Base-by-base conservation (phyloP, 371 early-diverging fungal genomes). In the Syncephalastrum contaminatum region DNA sequence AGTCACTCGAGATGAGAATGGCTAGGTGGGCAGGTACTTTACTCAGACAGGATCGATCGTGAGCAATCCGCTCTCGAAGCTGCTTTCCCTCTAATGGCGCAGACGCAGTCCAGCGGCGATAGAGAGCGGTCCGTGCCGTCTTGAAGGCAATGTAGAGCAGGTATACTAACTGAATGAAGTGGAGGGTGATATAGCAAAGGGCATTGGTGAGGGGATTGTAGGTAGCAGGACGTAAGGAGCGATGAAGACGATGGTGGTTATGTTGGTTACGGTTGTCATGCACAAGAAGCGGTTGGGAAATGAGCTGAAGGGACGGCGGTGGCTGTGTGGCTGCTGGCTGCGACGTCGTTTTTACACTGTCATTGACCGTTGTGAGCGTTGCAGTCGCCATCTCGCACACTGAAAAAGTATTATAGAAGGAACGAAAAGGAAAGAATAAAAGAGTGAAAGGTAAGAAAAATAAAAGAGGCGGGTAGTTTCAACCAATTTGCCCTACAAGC, bases 11-110 rank as follows among this genome's bases (percentile, higher is more conserved):
- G 12, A 79, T 48, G 56, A 51, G 48, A 21, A 79, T 54, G 18
- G 72, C 57, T 7, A 79, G 53, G 51, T 79, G 79, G 2, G 55
- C 49, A 43, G 79, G 79, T 45, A 79, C 67, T 52, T 79, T 79
- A 43, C 68, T 73, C 22, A 79, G 61, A 25, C 53, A 68, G 8
- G 47, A 19, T 47, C 61, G 68, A 42, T 75, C 79, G n/a, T 46
- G 25, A 13, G 56, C 51, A 36, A 73, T 70, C 6, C 48, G 53
- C 43, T 51, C 43, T 1, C 54, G 53, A 30, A 65, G 40, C 36
- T 45, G 47, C 27, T 45, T 8, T 5, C 39, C 39, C 20, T 27
- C 24, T 30, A 30, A 2, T 8, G 48, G 21, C 19, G 42, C 21
- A 40, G 20, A 15, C 30, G 41, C 40, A 16, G 18, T 43, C 43